Conservation (phyloP, 768 basidiomycete species). For the Kwoniella heveanensis region DNA sequence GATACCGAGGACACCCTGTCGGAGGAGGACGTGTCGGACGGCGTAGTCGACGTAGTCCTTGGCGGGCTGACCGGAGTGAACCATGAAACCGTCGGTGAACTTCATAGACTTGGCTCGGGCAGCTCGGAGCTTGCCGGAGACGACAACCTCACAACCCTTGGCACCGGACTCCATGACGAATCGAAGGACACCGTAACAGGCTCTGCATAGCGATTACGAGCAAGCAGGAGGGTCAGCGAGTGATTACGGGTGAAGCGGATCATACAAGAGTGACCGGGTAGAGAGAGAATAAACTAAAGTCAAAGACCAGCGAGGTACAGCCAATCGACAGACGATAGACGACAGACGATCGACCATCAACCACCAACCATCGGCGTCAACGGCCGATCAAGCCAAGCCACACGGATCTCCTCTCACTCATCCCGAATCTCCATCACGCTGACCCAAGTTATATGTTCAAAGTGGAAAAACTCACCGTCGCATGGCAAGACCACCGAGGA, state of each 20-base stretch:
- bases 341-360: background rate
- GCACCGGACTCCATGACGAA: conserved; percentile 99
- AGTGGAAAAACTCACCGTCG: conserved; percentile 69
- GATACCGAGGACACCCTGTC: conserved; percentile 98
- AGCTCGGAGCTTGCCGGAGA: conserved; percentile 98
- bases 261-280: too few species aligned
- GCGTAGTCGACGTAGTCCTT: conserved; percentile 96
- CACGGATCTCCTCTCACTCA: background rate
- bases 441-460: background rate
- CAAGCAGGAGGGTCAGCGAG: background rate
- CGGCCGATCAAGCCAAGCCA: background rate
- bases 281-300: too few species aligned
- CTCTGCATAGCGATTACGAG: conserved; percentile 59
- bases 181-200: conserved; percentile 99
- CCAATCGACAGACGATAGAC: too few species aligned
- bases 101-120: conserved; percentile 99
- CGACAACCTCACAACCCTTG: conserved; percentile 99
- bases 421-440: too few species aligned
- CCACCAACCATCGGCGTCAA: too few species aligned
- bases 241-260: background rate
- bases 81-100: conserved; percentile 95
- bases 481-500: conserved; percentile 98
- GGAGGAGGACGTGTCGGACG: conserved; percentile 94
- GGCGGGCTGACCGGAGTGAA: conserved; percentile 89
- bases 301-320: too few species aligned